Evolutionary conservation across 257 asterid species (phyloP).

Genomic region (Solanum neorickii): DNA sequence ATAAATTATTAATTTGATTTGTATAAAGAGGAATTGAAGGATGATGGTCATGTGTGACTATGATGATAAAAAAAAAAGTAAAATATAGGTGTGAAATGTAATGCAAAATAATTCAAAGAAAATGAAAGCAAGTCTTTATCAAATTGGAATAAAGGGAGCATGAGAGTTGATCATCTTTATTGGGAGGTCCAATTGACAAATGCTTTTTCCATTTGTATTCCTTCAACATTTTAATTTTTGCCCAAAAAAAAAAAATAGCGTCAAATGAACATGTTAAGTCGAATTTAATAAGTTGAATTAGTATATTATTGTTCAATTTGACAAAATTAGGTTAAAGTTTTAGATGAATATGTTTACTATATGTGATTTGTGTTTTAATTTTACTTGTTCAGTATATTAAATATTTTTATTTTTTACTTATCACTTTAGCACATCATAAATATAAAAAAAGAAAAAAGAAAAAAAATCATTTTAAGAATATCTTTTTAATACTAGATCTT

Average conservation of each 20-base stretch:
- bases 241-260: no score
- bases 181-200: neutral
- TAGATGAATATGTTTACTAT: neutral
- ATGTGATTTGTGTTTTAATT: neutral
- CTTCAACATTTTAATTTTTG: constrained; percentile 4
- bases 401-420: neutral
- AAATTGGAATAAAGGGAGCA: neutral
- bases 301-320: neutral
- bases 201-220: constrained; percentile 12
- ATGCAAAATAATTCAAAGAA: neutral
- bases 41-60: neutral
- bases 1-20: neutral
- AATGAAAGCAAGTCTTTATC: constrained; percentile 1
- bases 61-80: neutral
- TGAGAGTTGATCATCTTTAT: neutral
- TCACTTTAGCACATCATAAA: neutral
- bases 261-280: neutral
- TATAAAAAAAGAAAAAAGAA: no score
- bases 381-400: neutral
- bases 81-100: neutral
- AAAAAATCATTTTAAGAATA: neutral
- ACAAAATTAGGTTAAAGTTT: neutral
- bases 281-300: neutral
- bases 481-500: neutral
- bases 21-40: neutral